Evolutionary conservation across 2,329 filamentous ascomycete species (phyloP).

Genomic region (Allantophomopsis cytisporea): DNA sequence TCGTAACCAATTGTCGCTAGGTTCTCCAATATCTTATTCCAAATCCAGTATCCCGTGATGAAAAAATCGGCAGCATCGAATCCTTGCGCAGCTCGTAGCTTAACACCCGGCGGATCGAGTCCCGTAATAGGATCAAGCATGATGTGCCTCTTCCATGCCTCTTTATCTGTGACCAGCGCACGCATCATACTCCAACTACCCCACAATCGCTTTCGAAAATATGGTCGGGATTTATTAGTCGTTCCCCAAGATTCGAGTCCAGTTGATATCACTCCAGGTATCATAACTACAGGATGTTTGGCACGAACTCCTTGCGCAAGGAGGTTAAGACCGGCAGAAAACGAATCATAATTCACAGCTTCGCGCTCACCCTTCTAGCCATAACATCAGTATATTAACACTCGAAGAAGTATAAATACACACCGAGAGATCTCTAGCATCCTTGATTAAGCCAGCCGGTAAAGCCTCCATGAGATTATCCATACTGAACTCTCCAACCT

Average conservation of each 20-base stretch:
- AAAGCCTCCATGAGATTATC: slow-evolving; percentile 79
- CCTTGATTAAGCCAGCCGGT: slow-evolving; percentile 71
- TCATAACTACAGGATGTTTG: slow-evolving; percentile 87
- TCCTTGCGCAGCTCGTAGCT: slow-evolving; percentile 84
- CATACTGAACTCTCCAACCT: slow-evolving; percentile 60
- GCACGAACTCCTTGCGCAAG: slow-evolving; percentile 68
- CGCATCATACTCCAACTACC: slow-evolving; percentile 99
- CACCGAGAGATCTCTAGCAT: slow-evolving; percentile 77
- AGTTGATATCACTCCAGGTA: slow-evolving; percentile 94
- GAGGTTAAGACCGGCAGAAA: slow-evolving; percentile 77
- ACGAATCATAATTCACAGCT: slow-evolving; percentile 83
- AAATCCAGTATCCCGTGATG: slow-evolving; percentile 83
- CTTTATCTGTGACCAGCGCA: slow-evolving; percentile 83
- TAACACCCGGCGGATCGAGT: slow-evolving; percentile 79
- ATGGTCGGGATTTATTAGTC: slow-evolving; percentile 67
- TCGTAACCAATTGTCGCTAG: slow-evolving; percentile 93
- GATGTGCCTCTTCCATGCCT: slow-evolving; percentile 88
- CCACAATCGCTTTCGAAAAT: slow-evolving; percentile 92
- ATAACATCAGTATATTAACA: slow-evolving; percentile 3
- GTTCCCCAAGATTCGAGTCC: slow-evolving; percentile 96
- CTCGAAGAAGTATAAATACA: slow-evolving; percentile 16
- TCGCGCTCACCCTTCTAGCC: slow-evolving; percentile 70
- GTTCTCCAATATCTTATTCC: slow-evolving; percentile 95
- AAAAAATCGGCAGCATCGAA: slow-evolving; percentile 98
- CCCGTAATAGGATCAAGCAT: slow-evolving; percentile 92